Evolutionary conservation across 495 filamentous ascomycete genomes (phyloP), one percentile per base, ranked within the genome.

Genomic region (Corynascus novoguineensis): DNA sequence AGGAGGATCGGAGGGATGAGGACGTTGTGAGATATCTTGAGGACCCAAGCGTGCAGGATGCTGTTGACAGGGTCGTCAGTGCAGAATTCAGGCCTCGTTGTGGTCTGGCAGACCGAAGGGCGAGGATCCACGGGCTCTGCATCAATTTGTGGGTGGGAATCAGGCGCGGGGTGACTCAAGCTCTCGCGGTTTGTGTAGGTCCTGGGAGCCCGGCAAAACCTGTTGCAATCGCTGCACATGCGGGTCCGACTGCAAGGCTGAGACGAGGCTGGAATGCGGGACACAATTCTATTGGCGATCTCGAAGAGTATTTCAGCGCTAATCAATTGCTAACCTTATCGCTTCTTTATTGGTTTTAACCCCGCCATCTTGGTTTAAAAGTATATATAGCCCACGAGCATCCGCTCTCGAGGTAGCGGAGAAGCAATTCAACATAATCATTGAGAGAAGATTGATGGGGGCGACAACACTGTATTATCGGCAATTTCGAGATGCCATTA

Each of bases 131-230:
- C 63, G 63, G 50, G 42, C 27, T 52, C 58, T 60, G 56, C 60
- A 66, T 60, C 37, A 56, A 64, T 62, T 54, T 55, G 64, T 57
- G 62, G 64, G 60, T 58, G 50, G 64, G 55, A 64, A 53, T 64
- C 55, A 9, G 37, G 48, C 42, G 53, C 53, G 59, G 60, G 64
- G 60, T 57, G 64, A 67, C 62, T 67, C 64, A 61, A 64, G 19
- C 40, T 55, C 58, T 60, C 49, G 47, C 55, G 51, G 25, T 53
- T 35, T 37, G 27, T 15, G 27, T 6, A 27, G 25, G 19, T 41
- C 8, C n/a, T 57, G 22, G 58, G 53, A 45, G 51, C 50, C 46
- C n/a, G 55, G 64, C 55, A 60, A 67, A 67, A 64, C 55, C 55
- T 55, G 25, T 41, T n/a, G 57, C 51, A 52, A 37, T 46, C 21